Percentiles rank a stretch among this genome's conserved stretches.
phyloP scores from a whole-genome alignment of 345 rosid species.

The Aquilaria yunnanensis region DNA sequence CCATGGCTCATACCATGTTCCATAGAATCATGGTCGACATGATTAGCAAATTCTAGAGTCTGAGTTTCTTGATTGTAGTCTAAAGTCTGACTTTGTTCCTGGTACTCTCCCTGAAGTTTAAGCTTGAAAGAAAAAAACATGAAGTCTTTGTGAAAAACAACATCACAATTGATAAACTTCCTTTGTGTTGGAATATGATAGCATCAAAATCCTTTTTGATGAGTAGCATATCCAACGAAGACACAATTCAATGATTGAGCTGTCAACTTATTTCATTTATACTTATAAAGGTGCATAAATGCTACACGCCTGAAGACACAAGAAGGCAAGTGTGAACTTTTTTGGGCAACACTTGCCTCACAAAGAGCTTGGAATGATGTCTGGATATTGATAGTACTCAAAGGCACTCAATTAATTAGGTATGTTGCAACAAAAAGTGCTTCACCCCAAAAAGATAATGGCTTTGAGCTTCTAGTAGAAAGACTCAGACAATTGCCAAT shows the following conservation, averaged over 20 bases:
- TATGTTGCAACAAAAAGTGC: background rate
- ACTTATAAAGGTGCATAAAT: too few relatives aligned
- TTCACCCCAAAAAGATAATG: background rate
- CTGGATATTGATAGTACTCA: background rate
- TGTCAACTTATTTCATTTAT: background rate
- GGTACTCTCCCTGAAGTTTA: too few relatives aligned
- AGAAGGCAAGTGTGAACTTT: too few relatives aligned
- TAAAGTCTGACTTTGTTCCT: too few relatives aligned
- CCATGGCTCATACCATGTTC: too few relatives aligned
- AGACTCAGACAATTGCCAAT: background rate
- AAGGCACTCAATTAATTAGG: background rate
- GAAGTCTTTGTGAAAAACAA: too few relatives aligned
- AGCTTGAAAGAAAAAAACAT: too few relatives aligned
- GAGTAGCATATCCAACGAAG: background rate
- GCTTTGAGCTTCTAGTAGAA: background rate
- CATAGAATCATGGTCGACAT: too few relatives aligned
- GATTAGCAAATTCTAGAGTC: too few relatives aligned
- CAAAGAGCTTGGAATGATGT: background rate
- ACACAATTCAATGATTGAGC: background rate
- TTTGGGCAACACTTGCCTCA: background rate
- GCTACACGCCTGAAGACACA: too few relatives aligned
- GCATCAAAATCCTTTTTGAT: background rate
- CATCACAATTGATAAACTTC: too few relatives aligned
- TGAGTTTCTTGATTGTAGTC: too few relatives aligned
- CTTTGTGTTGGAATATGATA: slow-evolving; percentile 4